Evolutionary conservation across 306 rosid species (phyloP).

Genomic region (Casuarina glauca): DNA sequence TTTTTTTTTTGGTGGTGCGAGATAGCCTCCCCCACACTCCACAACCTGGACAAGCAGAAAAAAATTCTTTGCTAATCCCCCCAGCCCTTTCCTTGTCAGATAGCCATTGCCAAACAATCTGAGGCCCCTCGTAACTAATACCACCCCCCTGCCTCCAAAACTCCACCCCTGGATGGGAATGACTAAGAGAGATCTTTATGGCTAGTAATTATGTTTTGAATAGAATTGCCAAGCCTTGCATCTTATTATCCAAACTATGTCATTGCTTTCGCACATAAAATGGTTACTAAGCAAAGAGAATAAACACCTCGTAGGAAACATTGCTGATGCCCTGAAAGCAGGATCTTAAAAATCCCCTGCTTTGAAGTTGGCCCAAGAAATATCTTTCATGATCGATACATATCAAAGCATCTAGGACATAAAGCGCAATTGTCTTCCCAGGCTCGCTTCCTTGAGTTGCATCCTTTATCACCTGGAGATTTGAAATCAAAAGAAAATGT

Average conservation of each 20-base stretch:
- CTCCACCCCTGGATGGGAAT: not conserved
- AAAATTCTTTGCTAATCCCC: too few species aligned
- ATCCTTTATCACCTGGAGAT: conserved; percentile 79
- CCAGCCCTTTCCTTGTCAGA: too few species aligned
- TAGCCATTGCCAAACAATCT: too few species aligned
- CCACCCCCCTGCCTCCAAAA: too few species aligned
- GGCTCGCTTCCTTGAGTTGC: conserved; percentile 92
- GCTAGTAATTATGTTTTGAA: not conserved
- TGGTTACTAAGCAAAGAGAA: conserved; percentile 19
- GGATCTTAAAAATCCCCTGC: conserved; percentile 88
- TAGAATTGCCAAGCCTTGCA: not conserved
- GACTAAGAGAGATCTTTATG: not conserved
- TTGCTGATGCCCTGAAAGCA: conserved; percentile 77
- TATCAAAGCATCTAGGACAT: conserved; percentile 84
- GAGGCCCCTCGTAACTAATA: too few species aligned
- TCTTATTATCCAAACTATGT: not conserved
- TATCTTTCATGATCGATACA: conserved; percentile 83
- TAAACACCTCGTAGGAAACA: conserved; percentile 73
- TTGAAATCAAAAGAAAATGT: conserved; percentile 23
- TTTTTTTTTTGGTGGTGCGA: too few species aligned
- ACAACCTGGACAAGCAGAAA: too few species aligned
- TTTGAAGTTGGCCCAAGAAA: conserved; percentile 87
- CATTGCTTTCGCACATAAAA: not conserved
- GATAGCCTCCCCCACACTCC: too few species aligned
- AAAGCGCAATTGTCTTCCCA: conserved; percentile 83